Percentiles rank a stretch among this genome's conserved stretches.
Conservation (phyloP, 2,329 filamentous ascomycete genomes). For the Fusarium annulatum region DNA sequence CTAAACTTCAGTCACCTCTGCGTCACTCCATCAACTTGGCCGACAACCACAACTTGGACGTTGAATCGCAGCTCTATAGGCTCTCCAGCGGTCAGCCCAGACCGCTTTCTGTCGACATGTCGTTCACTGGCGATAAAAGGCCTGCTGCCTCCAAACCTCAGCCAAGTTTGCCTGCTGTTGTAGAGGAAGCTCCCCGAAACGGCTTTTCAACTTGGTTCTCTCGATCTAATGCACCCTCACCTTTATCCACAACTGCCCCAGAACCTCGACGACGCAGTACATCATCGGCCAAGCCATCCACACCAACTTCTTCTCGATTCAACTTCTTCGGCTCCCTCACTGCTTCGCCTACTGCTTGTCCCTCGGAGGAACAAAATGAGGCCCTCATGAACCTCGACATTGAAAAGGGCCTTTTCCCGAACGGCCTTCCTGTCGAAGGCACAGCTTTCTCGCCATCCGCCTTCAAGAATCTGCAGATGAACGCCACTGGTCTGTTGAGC, state of each 20-base stretch:
- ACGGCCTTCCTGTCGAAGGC: slow-evolving; percentile 53
- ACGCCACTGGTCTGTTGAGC: slow-evolving; percentile 65
- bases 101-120: slow-evolving; percentile 48
- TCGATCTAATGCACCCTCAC: slow-evolving; percentile 26
- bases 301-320: slow-evolving; percentile 53
- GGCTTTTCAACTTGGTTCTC: slow-evolving; percentile 41
- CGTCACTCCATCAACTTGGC: slow-evolving; percentile 47
- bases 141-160: slow-evolving; percentile 12
- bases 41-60: slow-evolving; percentile 16
- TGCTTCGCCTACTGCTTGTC: slow-evolving; percentile 55
- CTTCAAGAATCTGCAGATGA: slow-evolving; percentile 70
- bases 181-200: slow-evolving; percentile 35
- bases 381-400: slow-evolving; percentile 68
- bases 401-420: slow-evolving; percentile 64
- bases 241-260: slow-evolving; percentile 27
- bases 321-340: slow-evolving; percentile 58
- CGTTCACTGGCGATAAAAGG: slow-evolving; percentile 48
- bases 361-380: slow-evolving; percentile 55
- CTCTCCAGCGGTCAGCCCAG: slow-evolving; percentile 20
- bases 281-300: slow-evolving; percentile 49
- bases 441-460: slow-evolving; percentile 68
- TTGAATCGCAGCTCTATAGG: slow-evolving; percentile 27
- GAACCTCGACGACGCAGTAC: slow-evolving; percentile 31
- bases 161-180: slow-evolving; percentile 19
- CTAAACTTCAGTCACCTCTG: slow-evolving; percentile 47